Evolutionary conservation across 2,329 filamentous ascomycete species (phyloP), one percentile per base, ranked within the genome.

Genomic region (Hymenoscyphus linearis): DNA sequence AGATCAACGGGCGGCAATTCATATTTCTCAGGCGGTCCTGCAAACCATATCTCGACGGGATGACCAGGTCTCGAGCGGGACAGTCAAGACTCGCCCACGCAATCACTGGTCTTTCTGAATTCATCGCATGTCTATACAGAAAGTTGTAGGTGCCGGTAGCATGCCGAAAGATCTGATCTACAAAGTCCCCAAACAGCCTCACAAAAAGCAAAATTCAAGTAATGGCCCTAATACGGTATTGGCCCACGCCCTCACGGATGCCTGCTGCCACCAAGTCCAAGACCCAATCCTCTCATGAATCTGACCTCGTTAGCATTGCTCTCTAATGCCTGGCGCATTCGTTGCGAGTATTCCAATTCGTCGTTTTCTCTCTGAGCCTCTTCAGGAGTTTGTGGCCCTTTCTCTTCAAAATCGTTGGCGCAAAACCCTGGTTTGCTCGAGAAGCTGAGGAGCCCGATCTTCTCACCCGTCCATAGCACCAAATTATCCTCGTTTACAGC

Each of bases 401-500:
- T 67, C 34, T 78, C 74, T 60, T 82, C 80, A 68, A 86, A 85
- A 56, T 82, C 80, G 7, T 79, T 77, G 0, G 78, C 71, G 7
- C 71, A 74, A 65, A 82, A 84, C 0, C 80, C 77, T 4, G 80
- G 74, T 69, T 74, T 71, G 44, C 78, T 75, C 0, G 85, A 84
- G 70, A 90, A 90, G 59, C 77, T 80, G 22, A 96, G 74, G 61
- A 95, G 78, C 0, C 91, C 93, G 54, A 96, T 77, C 65, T 86
- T 87, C 62, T 96, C 91, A 18, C 91, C 93, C 0, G 92, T 96
- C 92, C 92, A 96, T 54, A 96, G 79, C 3, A 96, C 74, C 13
- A 97, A 75, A 68, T 93, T 88, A 69, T 91, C 86, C 56, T 83
- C 73, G 66, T 83, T 85, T 37, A 78, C 69, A 53, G 62, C 52